Evolutionary conservation across 192 early-diverging fungal genomes (phyloP).

Genomic region (Coemansia sp.): DNA sequence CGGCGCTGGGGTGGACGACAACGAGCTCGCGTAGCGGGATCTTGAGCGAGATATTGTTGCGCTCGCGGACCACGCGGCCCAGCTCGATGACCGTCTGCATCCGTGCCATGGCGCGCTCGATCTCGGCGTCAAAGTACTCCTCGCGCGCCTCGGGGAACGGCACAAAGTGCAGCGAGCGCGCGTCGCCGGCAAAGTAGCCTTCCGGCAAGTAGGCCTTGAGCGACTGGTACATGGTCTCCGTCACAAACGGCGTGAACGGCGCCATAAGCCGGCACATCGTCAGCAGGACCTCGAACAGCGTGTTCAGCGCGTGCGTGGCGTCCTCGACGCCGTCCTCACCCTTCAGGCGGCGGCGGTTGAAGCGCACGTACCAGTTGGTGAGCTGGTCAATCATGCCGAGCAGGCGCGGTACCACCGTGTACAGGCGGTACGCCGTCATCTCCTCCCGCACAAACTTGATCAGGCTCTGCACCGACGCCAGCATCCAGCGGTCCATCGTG

Average conservation of each 20-base stretch:
- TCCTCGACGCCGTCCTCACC: constrained; percentile 89
- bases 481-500: constrained; percentile 98
- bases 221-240: constrained; percentile 96
- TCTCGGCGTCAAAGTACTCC: constrained; percentile 93
- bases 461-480: constrained; percentile 90
- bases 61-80: constrained; percentile 85
- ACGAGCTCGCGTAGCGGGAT: constrained; percentile 89
- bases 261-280: constrained; percentile 89
- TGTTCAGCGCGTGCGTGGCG: constrained; percentile 79
- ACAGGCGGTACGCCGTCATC: constrained; percentile 93
- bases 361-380: constrained; percentile 98
- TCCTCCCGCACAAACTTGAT: constrained; percentile 90
- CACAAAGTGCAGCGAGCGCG: constrained; percentile 90
- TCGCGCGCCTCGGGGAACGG: constrained; percentile 86
- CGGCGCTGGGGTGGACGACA: constrained; percentile 77
- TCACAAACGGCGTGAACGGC: constrained; percentile 95
- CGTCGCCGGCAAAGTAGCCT: constrained; percentile 57
- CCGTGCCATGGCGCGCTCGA: constrained; percentile 89
- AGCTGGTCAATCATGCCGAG: constrained; percentile 85
- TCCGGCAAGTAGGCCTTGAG: constrained; percentile 70
- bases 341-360: constrained; percentile 96
- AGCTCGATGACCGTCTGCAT: constrained; percentile 98
- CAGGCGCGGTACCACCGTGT: constrained; percentile 94
- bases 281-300: constrained; percentile 92
- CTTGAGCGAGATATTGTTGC: constrained; percentile 89